A percentile compares a stretch with the other conserved stretches of the same genome.
Evolutionary conservation across 2,329 filamentous ascomycete species (phyloP).

Genomic region (Aspergillus sp.): DNA sequence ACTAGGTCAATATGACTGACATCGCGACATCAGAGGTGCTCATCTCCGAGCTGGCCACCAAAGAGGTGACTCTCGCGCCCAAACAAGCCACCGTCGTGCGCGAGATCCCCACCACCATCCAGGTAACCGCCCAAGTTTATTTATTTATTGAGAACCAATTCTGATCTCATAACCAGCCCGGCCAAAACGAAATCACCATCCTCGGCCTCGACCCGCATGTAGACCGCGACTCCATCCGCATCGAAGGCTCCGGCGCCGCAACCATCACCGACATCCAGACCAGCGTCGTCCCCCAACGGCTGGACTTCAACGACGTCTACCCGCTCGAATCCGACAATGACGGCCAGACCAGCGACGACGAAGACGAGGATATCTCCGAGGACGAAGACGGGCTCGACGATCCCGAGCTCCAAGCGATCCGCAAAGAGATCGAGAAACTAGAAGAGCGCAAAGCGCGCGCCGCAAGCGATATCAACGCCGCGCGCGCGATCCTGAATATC

Average conservation of each 20-base stretch:
- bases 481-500: slow-evolving; percentile 25
- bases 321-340: slow-evolving; percentile 26
- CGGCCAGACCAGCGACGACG: not conserved
- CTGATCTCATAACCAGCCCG: slow-evolving; percentile 40
- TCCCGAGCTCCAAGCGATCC: slow-evolving; percentile 20
- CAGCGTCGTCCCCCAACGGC: slow-evolving; percentile 56
- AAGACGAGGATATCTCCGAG: slow-evolving; percentile 4
- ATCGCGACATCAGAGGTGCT: slow-evolving; percentile 37
- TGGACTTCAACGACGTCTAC: slow-evolving; percentile 57
- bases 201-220: slow-evolving; percentile 55
- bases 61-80: slow-evolving; percentile 64
- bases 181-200: slow-evolving; percentile 58
- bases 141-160: not conserved
- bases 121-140: slow-evolving; percentile 31
- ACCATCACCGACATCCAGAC: slow-evolving; percentile 64
- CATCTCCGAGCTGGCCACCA: slow-evolving; percentile 58
- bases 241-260: slow-evolving; percentile 59
- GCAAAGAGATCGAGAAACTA: slow-evolving; percentile 32
- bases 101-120: slow-evolving; percentile 57
- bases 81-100: slow-evolving; percentile 60
- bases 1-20: slow-evolving; percentile 15
- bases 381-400: slow-evolving; percentile 19
- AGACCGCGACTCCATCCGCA: slow-evolving; percentile 59
- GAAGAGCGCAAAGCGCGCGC: slow-evolving; percentile 33
- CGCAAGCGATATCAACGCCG: slow-evolving; percentile 25